Evolutionary conservation across 176 grass and related monocot species (phyloP).

Genomic region (Coix lacrymajobi): DNA sequence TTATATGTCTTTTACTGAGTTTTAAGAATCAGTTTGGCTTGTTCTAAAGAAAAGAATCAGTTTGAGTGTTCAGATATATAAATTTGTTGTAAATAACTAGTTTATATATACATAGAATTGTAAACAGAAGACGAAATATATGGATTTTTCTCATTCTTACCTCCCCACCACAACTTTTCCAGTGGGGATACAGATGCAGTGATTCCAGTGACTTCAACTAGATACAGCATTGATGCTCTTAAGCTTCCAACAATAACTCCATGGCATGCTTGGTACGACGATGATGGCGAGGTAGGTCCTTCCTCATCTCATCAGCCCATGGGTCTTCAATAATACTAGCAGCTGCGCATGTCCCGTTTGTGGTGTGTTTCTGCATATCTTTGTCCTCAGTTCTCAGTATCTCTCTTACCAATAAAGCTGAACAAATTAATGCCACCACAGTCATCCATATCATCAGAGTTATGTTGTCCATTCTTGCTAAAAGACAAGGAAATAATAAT

Average conservation of each 20-base stretch:
- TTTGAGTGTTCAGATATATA: no score
- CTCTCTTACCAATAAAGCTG: not conserved
- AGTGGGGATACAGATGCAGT: slow-evolving; percentile 95
- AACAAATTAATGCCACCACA: not conserved
- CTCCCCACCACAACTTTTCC: slow-evolving; percentile 21
- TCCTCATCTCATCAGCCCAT: slow-evolving; percentile 7
- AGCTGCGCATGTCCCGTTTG: not conserved
- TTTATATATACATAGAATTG: slow-evolving; percentile 5
- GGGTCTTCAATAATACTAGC: not conserved
- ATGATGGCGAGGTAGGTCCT: slow-evolving; percentile 71
- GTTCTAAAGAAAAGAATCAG: not conserved
- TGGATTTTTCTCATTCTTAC: not conserved
- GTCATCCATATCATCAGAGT: not conserved
- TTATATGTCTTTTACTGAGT: not conserved
- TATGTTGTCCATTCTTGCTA: not conserved
- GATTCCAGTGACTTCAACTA: slow-evolving; percentile 85
- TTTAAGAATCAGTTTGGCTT: not conserved
- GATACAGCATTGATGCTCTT: slow-evolving; percentile 80
- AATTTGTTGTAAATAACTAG: not conserved
- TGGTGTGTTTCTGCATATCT: not conserved
- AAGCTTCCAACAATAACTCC: slow-evolving; percentile 80
- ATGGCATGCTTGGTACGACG: slow-evolving; percentile 88
- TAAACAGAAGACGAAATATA: slow-evolving; percentile 11
- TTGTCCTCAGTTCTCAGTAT: not conserved
- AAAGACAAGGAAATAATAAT: not conserved